Percentiles rank a stretch among this genome's conserved stretches.
Evolutionary conservation across 176 grass and related monocot species (phyloP).

Genomic region (Oropetium thomaeum): DNA sequence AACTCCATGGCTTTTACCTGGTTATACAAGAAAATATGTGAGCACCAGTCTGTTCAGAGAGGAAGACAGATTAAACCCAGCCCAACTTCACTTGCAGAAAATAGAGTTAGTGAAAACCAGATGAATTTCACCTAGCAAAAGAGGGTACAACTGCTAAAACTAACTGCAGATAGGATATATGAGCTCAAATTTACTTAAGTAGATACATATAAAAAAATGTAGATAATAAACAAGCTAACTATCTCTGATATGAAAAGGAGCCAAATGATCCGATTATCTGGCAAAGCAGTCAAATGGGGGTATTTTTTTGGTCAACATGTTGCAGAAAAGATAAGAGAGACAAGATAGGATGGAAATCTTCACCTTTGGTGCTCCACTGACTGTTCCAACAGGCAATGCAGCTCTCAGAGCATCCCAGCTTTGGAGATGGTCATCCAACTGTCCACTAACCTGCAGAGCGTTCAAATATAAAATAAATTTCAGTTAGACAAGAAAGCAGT

Average conservation of each 20-base stretch:
- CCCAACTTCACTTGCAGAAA: not conserved
- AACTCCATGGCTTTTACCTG: conserved; percentile 91
- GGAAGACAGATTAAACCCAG: not conserved
- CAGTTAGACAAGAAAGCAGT: not conserved
- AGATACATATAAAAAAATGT: conserved; percentile 4
- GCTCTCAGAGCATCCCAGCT: conserved; percentile 90
- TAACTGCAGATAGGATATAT: not conserved
- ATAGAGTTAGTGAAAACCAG: not conserved
- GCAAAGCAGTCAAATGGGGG: not conserved
- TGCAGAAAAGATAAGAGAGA: not conserved
- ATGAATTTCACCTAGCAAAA: not conserved
- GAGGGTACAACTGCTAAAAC: not conserved
- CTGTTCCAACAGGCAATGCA: conserved; percentile 87
- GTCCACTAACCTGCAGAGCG: conserved; percentile 60
- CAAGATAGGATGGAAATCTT: not conserved
- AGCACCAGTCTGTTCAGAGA: not conserved
- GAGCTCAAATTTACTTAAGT: not conserved
- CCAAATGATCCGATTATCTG: not conserved
- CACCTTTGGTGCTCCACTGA: conserved; percentile 91
- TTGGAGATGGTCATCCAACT: conserved; percentile 57
- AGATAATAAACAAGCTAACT: not conserved
- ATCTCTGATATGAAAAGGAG: not conserved
- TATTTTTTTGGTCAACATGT: conserved; percentile 8
- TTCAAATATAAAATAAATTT: conserved; percentile 18
- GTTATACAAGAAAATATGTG: conserved; percentile 15